Percentiles rank a stretch among this genome's conserved stretches.
phyloP scores from a whole-genome alignment of 306 rosid species.

The Pyrus betulifolia region DNA sequence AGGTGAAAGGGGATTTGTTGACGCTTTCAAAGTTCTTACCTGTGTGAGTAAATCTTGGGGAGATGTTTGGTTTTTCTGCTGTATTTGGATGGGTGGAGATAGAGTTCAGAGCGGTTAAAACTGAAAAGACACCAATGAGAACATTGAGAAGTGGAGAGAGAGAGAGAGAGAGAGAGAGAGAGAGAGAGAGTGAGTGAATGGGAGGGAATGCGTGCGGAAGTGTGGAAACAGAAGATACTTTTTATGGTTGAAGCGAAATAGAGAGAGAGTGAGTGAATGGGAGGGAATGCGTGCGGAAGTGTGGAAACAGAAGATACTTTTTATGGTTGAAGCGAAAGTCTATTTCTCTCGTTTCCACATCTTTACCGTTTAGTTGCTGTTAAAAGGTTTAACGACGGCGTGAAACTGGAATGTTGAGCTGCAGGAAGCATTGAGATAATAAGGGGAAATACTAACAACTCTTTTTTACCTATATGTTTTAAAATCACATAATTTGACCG shows the following conservation, averaged over 20 bases:
- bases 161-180: background rate
- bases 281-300: background rate
- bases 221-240: slow-evolving; percentile 4
- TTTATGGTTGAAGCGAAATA: slow-evolving; percentile 21
- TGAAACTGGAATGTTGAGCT: background rate
- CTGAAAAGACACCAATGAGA: slow-evolving; percentile 34
- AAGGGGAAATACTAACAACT: too few species aligned
- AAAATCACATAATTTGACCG: too few species aligned
- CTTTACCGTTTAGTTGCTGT: background rate
- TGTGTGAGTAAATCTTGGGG: background rate
- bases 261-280: too few species aligned
- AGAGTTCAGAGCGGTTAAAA: background rate
- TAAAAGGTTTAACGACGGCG: background rate
- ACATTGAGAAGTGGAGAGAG: slow-evolving; percentile 10
- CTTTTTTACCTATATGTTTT: too few species aligned
- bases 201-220: background rate
- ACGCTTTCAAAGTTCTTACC: background rate
- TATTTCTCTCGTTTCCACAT: background rate
- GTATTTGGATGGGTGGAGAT: background rate
- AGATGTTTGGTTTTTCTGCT: slow-evolving; percentile 10
- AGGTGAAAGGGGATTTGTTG: background rate
- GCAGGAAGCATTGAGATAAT: background rate
- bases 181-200: background rate
- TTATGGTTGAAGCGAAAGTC: slow-evolving; percentile 14
- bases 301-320: slow-evolving; percentile 9